phyloP scores from a whole-genome alignment of 495 filamentous ascomycete genomes.

The Astrothelium subdiscretum region DNA sequence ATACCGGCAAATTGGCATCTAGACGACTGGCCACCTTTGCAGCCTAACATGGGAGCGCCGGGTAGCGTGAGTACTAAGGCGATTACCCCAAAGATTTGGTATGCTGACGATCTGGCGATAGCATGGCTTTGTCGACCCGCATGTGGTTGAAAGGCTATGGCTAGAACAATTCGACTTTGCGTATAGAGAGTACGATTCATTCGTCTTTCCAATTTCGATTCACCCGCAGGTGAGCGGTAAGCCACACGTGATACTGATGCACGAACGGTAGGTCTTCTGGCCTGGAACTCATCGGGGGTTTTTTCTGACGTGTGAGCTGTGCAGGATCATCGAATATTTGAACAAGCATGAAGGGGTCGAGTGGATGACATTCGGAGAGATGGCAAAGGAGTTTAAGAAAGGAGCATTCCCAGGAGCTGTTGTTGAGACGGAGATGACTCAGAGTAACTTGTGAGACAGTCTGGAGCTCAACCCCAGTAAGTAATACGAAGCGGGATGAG shows the following conservation, averaged over 20 bases:
- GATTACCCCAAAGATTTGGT: slow-evolving; percentile 11
- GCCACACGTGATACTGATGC: slow-evolving; percentile 58
- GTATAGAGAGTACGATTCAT: slow-evolving; percentile 58
- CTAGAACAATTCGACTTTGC: slow-evolving; percentile 60
- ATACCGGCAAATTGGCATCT: slow-evolving; percentile 60
- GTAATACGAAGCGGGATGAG: background rate
- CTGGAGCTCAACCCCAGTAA: background rate
- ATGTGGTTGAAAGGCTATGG: slow-evolving; percentile 26
- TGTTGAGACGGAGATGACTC: slow-evolving; percentile 7
- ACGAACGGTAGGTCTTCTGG: slow-evolving; percentile 37
- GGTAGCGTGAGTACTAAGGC: slow-evolving; percentile 1
- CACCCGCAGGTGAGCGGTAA: slow-evolving; percentile 59
- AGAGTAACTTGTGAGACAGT: background rate
- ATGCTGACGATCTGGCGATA: background rate
- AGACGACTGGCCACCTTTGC: slow-evolving; percentile 46
- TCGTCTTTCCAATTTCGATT: slow-evolving; percentile 59
- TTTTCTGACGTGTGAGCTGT: background rate
- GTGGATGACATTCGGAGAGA: slow-evolving; percentile 62
- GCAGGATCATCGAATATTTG: slow-evolving; percentile 57
- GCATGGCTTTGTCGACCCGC: slow-evolving; percentile 42
- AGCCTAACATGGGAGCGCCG: slow-evolving; percentile 15
- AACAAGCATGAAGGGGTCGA: slow-evolving; percentile 64
- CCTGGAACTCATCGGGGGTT: slow-evolving; percentile 28
- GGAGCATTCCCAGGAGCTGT: slow-evolving; percentile 16
- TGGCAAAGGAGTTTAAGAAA: slow-evolving; percentile 54